A percentile compares a stretch with the other conserved stretches of the same genome.
Conservation (phyloP, 306 rosid species). For the Ormosia emarginata region DNA sequence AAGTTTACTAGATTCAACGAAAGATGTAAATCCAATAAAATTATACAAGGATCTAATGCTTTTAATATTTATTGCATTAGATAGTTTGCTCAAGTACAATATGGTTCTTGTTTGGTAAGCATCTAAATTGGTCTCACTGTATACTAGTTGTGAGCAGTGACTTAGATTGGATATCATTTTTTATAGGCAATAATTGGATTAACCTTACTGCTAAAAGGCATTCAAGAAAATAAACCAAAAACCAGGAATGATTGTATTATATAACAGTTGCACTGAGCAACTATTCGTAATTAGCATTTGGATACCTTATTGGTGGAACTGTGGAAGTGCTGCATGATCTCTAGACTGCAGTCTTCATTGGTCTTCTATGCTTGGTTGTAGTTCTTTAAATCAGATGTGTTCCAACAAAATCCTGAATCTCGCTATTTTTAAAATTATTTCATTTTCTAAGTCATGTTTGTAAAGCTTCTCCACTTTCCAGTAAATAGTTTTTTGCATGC, state of each 20-base stretch:
- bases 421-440: background rate
- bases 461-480: background rate
- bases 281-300: background rate
- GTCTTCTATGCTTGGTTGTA: background rate
- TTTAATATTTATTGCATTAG: background rate
- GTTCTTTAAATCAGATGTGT: background rate
- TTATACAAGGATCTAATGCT: background rate
- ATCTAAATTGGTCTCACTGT: background rate
- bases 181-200: background rate
- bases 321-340: background rate
- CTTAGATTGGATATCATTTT: background rate
- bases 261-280: background rate
- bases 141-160: background rate
- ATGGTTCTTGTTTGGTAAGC: background rate
- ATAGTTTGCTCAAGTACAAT: background rate
- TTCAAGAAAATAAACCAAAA: background rate
- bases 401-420: background rate
- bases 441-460: background rate
- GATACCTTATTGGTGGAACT: background rate
- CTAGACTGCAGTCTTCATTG: background rate
- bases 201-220: background rate
- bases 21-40: background rate
- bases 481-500: background rate
- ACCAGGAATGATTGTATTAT: background rate
- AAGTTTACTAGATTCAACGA: background rate